These are phyloP conservation scores for Aspergillus ibericus DNA, from an alignment of 2,329 filamentous ascomycete species.

Conservation along the genomic window DNA sequence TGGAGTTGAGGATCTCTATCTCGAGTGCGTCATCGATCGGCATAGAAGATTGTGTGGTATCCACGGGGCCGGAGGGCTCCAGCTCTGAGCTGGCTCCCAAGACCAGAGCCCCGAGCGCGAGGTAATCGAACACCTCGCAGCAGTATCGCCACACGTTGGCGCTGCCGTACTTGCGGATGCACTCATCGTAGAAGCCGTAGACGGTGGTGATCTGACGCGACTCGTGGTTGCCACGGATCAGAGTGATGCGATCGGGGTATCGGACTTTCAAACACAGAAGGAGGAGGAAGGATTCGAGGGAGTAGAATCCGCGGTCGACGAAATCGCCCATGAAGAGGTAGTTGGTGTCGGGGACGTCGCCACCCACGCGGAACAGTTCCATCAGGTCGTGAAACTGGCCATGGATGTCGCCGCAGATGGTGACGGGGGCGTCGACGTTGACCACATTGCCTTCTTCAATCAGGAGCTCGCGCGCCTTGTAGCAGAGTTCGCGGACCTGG, in stretches of 20 bases:
- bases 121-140: constrained; percentile 96
- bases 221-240: constrained; percentile 94
- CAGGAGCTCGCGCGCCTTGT: constrained; percentile 91
- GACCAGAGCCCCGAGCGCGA: constrained; percentile 84
- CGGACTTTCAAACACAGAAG: constrained; percentile 94
- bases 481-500: constrained; percentile 94
- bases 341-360: constrained; percentile 91
- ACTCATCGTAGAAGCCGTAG: constrained; percentile 98
- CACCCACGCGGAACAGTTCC: constrained; percentile 92
- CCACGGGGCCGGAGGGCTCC: constrained; percentile 57
- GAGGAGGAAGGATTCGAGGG: constrained; percentile 92
- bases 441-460: constrained; percentile 99
- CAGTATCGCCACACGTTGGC: constrained; percentile 97
- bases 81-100: constrained; percentile 74
- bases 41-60: constrained; percentile 52
- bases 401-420: constrained; percentile 96
- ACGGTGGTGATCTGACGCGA: constrained; percentile 96
- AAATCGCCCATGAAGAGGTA: constrained; percentile 99
- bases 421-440: constrained; percentile 90
- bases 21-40: constrained; percentile 70
- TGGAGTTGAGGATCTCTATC: constrained; percentile 87
- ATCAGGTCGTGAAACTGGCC: constrained; percentile 96
- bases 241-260: constrained; percentile 94
- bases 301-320: constrained; percentile 97
- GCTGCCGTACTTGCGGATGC: constrained; percentile 90